A percentile compares a stretch with the other conserved stretches of the same genome.
These are phyloP conservation scores for Gossypium trilobum DNA, from an alignment of 441 rosid species.

Conservation along the genomic window DNA sequence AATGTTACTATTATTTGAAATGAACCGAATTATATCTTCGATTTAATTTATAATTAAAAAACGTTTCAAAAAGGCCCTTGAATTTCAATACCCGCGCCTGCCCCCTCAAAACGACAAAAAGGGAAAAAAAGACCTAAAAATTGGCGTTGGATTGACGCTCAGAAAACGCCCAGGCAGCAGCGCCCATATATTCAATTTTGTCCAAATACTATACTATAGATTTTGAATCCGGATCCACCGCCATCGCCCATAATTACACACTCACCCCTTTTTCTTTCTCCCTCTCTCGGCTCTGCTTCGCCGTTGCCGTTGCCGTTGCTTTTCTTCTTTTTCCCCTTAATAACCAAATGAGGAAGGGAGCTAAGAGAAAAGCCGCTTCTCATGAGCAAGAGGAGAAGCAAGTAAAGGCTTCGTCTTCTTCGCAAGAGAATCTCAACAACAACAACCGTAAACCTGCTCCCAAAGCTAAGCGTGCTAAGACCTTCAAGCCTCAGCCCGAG, in stretches of 20 bases:
- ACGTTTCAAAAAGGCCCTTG: background rate
- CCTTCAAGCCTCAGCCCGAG: slow-evolving; percentile 38
- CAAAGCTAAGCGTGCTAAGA: slow-evolving; percentile 43
- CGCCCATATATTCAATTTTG: background rate
- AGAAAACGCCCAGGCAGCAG: background rate
- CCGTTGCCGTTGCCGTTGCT: background rate
- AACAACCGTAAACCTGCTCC: slow-evolving; percentile 22
- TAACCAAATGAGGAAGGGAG: slow-evolving; percentile 54
- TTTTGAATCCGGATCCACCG: slow-evolving; percentile 39
- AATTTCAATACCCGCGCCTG: slow-evolving; percentile 14
- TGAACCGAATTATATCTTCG: no score
- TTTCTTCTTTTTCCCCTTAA: background rate
- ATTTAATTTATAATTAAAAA: background rate
- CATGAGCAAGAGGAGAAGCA: slow-evolving; percentile 27
- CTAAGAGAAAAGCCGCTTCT: slow-evolving; percentile 51
- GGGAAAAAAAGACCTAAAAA: background rate
- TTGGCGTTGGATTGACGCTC: slow-evolving; percentile 22
- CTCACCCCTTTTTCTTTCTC: slow-evolving; percentile 9
- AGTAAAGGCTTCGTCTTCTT: slow-evolving; percentile 22
- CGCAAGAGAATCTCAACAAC: slow-evolving; percentile 18
- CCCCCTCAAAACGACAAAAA: background rate
- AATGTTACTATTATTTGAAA: no score
- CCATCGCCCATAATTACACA: slow-evolving; percentile 6
- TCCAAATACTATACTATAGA: slow-evolving; percentile 10
- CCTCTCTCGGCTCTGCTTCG: slow-evolving; percentile 6